Evolutionary conservation across 768 basidiomycete genomes (phyloP).

Genomic region (Mrakia hoshinonis): DNA sequence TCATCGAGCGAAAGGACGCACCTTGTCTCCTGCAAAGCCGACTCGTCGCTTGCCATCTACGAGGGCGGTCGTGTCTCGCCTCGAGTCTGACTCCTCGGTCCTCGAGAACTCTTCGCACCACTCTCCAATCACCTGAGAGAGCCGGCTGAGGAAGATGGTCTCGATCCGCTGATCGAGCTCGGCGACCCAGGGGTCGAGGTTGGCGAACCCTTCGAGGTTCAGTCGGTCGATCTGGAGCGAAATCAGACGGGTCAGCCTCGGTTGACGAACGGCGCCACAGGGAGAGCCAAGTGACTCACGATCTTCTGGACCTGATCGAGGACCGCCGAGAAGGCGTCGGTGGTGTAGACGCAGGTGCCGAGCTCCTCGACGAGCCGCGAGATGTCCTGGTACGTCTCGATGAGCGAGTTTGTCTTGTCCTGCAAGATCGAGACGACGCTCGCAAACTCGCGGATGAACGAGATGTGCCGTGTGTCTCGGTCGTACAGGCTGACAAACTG

Average conservation of each 20-base stretch:
- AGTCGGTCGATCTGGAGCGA: conserved; percentile 78
- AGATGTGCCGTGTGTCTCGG: conserved; percentile 77
- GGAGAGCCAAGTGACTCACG: conserved; percentile 46
- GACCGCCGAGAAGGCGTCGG: conserved; percentile 70
- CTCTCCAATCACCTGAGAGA: conserved; percentile 66
- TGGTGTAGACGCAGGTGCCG: conserved; percentile 71
- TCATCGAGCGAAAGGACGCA: conserved; percentile 37
- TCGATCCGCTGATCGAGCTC: conserved; percentile 76
- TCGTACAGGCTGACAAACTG: conserved; percentile 93
- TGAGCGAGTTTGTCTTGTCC: conserved; percentile 91
- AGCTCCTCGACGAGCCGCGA: conserved; percentile 76
- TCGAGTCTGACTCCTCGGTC: conserved; percentile 53
- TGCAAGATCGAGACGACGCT: conserved; percentile 70
- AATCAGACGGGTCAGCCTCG: no score
- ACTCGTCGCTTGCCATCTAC: conserved; percentile 25
- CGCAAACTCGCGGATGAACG: conserved; percentile 91
- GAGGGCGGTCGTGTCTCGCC: conserved; percentile 7
- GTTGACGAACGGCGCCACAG: no score
- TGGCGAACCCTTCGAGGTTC: conserved; percentile 90
- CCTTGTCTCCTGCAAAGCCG: conserved; percentile 65
- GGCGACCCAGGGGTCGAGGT: conserved; percentile 84
- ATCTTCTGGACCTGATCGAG: conserved; percentile 74
- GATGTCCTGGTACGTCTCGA: conserved; percentile 83
- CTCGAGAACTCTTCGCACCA: conserved; percentile 86
- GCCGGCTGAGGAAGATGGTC: conserved; percentile 61